These are phyloP conservation scores for Aureobasidium sp. DNA, from an alignment of 2,329 filamentous ascomycete species.

Conservation along the genomic window DNA sequence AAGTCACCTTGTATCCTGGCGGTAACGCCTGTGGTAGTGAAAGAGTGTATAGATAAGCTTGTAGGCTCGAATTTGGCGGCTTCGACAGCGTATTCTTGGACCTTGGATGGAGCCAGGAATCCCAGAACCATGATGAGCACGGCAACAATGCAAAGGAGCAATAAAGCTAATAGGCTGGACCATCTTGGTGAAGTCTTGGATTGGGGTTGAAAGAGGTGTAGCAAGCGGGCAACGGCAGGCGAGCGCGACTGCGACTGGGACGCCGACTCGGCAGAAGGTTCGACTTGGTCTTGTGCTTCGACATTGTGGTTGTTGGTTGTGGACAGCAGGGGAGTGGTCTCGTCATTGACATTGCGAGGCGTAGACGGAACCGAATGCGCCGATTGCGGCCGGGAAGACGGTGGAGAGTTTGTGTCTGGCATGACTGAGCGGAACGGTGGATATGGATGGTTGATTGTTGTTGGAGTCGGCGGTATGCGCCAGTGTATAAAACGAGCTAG, in stretches of 20 bases:
- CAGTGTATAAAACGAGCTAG: neutral
- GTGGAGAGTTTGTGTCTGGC: neutral
- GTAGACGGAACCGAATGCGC: slow-evolving; percentile 18
- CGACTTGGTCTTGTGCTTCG: slow-evolving; percentile 11
- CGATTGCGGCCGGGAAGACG: slow-evolving; percentile 31
- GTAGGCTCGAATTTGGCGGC: slow-evolving; percentile 75
- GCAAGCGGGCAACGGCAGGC: slow-evolving; percentile 29
- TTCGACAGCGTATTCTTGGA: slow-evolving; percentile 79
- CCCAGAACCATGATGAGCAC: slow-evolving; percentile 65
- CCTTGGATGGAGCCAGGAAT: slow-evolving; percentile 70
- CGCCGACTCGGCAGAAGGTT: neutral
- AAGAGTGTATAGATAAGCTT: slow-evolving; percentile 73
- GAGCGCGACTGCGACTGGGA: slow-evolving; percentile 17
- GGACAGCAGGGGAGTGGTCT: slow-evolving; percentile 32
- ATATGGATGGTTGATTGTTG: neutral
- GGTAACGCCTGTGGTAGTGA: slow-evolving; percentile 68
- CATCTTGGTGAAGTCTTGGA: slow-evolving; percentile 44
- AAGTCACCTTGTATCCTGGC: slow-evolving; percentile 78
- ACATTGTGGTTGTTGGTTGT: slow-evolving; percentile 17
- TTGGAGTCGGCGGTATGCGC: neutral
- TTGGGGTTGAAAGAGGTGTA: slow-evolving; percentile 26
- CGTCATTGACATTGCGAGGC: slow-evolving; percentile 27
- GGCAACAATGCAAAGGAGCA: slow-evolving; percentile 52
- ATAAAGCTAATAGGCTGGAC: slow-evolving; percentile 69
- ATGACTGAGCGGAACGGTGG: neutral